Base-by-base conservation (phyloP, 805 yeast genomes). In the Yamadazyma nakazawae region DNA sequence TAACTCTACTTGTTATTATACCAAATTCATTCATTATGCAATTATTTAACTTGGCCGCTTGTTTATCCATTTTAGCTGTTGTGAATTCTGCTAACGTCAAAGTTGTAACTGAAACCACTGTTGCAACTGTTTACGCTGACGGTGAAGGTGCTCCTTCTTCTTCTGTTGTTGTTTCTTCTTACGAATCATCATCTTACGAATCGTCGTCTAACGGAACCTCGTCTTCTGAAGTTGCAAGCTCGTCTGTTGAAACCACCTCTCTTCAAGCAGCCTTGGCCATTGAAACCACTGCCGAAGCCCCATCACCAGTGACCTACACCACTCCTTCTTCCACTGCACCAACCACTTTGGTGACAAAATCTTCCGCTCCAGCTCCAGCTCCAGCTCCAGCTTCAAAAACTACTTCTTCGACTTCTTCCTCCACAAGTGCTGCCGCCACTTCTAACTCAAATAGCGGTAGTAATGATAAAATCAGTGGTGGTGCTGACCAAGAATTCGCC, bases 401-500 rank as follows among this genome's bases (percentile, higher is more conserved):
- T 21, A 32, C 43, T 10, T 2, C 42, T 3, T 26, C 48, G 12
- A 36, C 43, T 39, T 46, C 43, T 39, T 46, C 36, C 31, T 6
- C 50, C 26, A 21, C 24, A 4, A 21, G 24, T 21, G 24, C 24
- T 21, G 24, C 24, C 24, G 24, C 24, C 24, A 21, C 24, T 21
- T n/a, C 44, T 11, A 34, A 30, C 10, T 12, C 40, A 50, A 26
- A 47, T 32, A 13, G 14, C 34, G 13, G 14, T 17, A 11, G 19
- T n/a, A 35, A 51, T 30, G 42, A 53, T 16, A 41, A 52, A 18
- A 24, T 48, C 26, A 37, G 50, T 31, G 41, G 46, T 14, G 37
- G 62, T 37, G 45, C 24, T 13, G 56, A 63, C 37, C 28, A 55
- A 41, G 43, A 50, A 28, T 77, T 78, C 52, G 75, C 75, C 11